Evolutionary conservation across 441 rosid genomes (phyloP).

Genomic region (Aquilaria agallochum): DNA sequence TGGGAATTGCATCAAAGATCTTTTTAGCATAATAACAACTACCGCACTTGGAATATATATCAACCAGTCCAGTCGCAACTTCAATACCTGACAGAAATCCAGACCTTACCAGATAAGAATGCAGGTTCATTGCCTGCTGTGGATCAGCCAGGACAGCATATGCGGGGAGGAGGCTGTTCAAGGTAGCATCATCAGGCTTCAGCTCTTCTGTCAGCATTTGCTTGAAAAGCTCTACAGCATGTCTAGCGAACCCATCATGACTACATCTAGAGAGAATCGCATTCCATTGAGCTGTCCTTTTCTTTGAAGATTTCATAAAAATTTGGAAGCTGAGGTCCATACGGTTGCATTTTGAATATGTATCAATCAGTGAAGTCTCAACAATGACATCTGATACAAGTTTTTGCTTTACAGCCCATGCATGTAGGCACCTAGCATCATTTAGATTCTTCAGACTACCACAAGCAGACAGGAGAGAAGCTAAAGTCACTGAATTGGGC

Average conservation of each 20-base stretch:
- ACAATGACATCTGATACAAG: slow-evolving; percentile 28
- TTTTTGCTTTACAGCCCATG: slow-evolving; percentile 50
- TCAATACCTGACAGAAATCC: slow-evolving; percentile 42
- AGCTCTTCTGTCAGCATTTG: slow-evolving; percentile 39
- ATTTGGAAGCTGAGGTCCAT: slow-evolving; percentile 40
- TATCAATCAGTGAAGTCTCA: slow-evolving; percentile 59
- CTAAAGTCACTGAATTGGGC: slow-evolving; percentile 51
- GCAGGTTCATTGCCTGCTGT: slow-evolving; percentile 44
- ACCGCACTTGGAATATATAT: slow-evolving; percentile 55
- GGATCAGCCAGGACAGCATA: slow-evolving; percentile 47
- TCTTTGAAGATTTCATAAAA: slow-evolving; percentile 39
- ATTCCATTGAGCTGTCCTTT: slow-evolving; percentile 53
- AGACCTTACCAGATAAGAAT: slow-evolving; percentile 43
- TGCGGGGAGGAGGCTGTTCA: slow-evolving; percentile 63
- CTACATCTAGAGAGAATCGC: slow-evolving; percentile 47
- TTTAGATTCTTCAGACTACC: slow-evolving; percentile 31
- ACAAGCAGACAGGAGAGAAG: slow-evolving; percentile 56
- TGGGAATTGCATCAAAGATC: slow-evolving; percentile 43
- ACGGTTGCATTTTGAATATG: slow-evolving; percentile 59
- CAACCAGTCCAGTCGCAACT: slow-evolving; percentile 45
- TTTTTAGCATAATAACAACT: slow-evolving; percentile 44
- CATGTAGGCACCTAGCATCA: slow-evolving; percentile 50
- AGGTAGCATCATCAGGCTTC: slow-evolving; percentile 43
- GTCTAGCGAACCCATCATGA: slow-evolving; percentile 36
- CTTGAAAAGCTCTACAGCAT: slow-evolving; percentile 44